Evolutionary conservation across 2,329 filamentous ascomycete species (phyloP), one percentile per base, ranked within the genome.

Genomic region (Neocatenulostroma microsporum): DNA sequence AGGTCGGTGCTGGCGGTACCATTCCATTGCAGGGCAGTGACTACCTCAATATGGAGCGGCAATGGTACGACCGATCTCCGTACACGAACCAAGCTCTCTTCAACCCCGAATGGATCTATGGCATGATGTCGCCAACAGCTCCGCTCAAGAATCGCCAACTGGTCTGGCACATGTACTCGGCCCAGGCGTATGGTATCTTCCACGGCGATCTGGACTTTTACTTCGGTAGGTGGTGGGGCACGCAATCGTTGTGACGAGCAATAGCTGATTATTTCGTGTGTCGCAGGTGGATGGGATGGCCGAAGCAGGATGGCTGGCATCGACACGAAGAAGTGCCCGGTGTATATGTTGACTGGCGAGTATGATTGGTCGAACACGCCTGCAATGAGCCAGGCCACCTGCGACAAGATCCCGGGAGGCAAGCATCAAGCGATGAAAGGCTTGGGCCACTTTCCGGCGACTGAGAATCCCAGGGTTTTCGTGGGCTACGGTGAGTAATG

Each of bases 191-290:
- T 39, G 67, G 67, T 2, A 67, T 71, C 32, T 70, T 72, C 57
- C 68, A 70, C 47, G 68, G 68, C 17, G 67, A 70, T 40, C 52
- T 70, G 12, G 66, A 70, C 49, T 70, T 71, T 50, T 70, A 69
- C 56, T 70, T 70, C 35, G 64, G 64, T 34, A 37, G n/a, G n/a
- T n/a, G n/a, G n/a, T n/a, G n/a, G n/a, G n/a, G n/a, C n/a, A n/a
- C n/a, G n/a, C n/a, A n/a, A n/a, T n/a, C n/a, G n/a, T n/a, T n/a
- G n/a, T n/a, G n/a, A n/a, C n/a, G n/a, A n/a, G n/a, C n/a, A n/a
- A n/a, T n/a, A n/a, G n/a, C n/a, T n/a, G n/a, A n/a, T n/a, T n/a
- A n/a, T n/a, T n/a, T n/a, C n/a, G n/a, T n/a, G n/a, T 18, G 19
- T 13, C 21, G 32, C 28, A 24, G 21, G 47, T 11, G 67, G 67